Evolutionary conservation across 2,329 filamentous ascomycete genomes (phyloP), one percentile per base, ranked within the genome.

Genomic region (Monosporascus ibericus): DNA sequence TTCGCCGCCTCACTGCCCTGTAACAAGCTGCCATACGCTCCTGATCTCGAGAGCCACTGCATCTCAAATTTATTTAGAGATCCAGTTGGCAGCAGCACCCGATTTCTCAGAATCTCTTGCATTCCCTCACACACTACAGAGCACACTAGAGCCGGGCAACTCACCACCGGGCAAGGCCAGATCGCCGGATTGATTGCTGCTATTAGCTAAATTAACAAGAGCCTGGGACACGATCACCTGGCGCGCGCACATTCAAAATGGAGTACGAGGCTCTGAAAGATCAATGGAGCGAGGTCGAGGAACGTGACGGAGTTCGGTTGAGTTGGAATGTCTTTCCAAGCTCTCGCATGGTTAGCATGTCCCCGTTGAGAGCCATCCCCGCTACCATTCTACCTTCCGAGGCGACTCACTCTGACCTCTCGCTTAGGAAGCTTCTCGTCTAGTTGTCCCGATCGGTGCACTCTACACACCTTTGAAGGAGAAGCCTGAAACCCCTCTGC

Each of bases 251-350:
- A n/a, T 27, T 15, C 53, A 60, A 48, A 47, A 96, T 96, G 91
- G 92, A 96, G 70, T 95, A 90, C 79, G 92, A 96, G 72, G 81
- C 85, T 62, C 76, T 95, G 62, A 96, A 96, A 76, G 92, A 96
- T 74, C 88, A 92, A 76, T 96, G 92, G 92, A 90, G 87, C 66
- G 91, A 96, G 71, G 86, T 95, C 54, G 94, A 99, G 77, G 94
- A 99, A 68, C 86, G 90, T 63, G 94, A 99, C 84, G 94, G 94
- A 56, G 84, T 97, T 66, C 86, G 94, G 58, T 80, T 99, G 60
- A 96, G 92, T 74, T 99, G 94, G 94, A 99, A 99, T 70, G 95
- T 95, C 56, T 95, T 99, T 67, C 94, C 94, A 48, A 96, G 92
- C 77, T 92, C 92, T 67, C 90, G 94, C 70, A 96, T 99, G 91